Conservation (phyloP, 306 rosid species). For the Neltuma alba region DNA sequence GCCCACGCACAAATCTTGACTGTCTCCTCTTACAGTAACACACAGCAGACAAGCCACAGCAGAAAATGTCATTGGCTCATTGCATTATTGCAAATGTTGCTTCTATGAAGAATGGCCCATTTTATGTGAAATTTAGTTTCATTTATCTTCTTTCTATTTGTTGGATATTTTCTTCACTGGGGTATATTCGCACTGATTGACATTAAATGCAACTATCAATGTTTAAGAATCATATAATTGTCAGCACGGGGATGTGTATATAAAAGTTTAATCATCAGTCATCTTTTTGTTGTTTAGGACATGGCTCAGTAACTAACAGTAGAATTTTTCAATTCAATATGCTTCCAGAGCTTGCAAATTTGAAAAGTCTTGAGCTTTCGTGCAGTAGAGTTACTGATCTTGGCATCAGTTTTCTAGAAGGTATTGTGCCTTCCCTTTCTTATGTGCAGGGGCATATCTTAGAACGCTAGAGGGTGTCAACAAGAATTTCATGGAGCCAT, state of each 20-base stretch:
- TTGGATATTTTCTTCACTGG: not conserved
- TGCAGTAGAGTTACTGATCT: slow-evolving; percentile 79
- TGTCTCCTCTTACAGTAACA: not conserved
- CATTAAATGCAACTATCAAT: not conserved
- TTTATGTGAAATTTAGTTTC: not conserved
- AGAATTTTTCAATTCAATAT: slow-evolving; percentile 33
- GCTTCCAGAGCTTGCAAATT: slow-evolving; percentile 74
- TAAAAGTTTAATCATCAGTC: slow-evolving; percentile 9
- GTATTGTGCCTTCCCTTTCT: slow-evolving; percentile 42
- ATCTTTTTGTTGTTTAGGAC: not conserved
- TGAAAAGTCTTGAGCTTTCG: slow-evolving; percentile 76
- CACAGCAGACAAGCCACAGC: not conserved
- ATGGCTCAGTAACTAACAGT: slow-evolving; percentile 29
- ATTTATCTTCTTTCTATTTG: not conserved
- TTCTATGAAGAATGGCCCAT: not conserved
- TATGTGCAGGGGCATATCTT: not conserved
- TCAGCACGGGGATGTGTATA: slow-evolving; percentile 8
- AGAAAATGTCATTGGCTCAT: not conserved
- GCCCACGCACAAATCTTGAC: not conserved
- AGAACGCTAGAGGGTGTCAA: slow-evolving; percentile 5
- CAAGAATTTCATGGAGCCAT: slow-evolving; percentile 16
- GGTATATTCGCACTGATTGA: not conserved
- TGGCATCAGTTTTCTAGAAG: slow-evolving; percentile 79
- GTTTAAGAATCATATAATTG: slow-evolving; percentile 23
- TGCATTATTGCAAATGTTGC: slow-evolving; percentile 10